Conservation (phyloP, 2,329 filamentous ascomycete species). For the Simplicillium sp. region DNA sequence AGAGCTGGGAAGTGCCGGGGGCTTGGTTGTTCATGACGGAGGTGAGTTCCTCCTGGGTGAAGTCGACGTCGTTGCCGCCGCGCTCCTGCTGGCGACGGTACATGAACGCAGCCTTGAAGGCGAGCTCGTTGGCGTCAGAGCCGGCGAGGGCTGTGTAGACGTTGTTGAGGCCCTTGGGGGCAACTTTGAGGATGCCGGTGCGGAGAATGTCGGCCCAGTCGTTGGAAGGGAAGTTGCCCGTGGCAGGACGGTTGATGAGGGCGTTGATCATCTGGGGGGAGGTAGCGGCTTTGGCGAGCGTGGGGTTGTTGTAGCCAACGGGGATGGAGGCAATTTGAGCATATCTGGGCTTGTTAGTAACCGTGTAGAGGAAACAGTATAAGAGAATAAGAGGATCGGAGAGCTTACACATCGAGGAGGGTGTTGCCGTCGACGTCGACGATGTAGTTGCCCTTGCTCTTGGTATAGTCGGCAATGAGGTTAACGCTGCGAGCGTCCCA, state of each 20-base stretch:
- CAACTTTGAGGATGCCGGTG: constrained; percentile 61
- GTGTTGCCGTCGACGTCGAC: constrained; percentile 40
- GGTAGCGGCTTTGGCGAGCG: constrained; percentile 53
- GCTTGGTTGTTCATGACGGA: constrained; percentile 63
- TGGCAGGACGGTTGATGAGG: constrained; percentile 68
- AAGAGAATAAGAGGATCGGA: constrained; percentile 2
- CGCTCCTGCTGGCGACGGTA: constrained; percentile 65
- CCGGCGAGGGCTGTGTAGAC: constrained; percentile 75
- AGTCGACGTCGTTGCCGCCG: constrained; percentile 53
- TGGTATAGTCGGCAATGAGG: constrained; percentile 42
- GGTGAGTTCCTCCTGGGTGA: constrained; percentile 58
- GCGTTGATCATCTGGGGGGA: constrained; percentile 64
- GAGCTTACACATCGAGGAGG: constrained; percentile 35
- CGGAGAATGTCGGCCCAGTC: constrained; percentile 66
- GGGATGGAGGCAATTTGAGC: constrained; percentile 79
- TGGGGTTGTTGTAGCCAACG: constrained; percentile 72
- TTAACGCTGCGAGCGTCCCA: constrained; percentile 43
- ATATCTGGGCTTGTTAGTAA: constrained; percentile 36
- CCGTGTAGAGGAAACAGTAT: neutral
- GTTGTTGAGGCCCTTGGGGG: constrained; percentile 66
- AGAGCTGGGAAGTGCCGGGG: constrained; percentile 65
- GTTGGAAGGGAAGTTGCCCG: constrained; percentile 71
- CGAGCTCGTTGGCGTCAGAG: constrained; percentile 76
- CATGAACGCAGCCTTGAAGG: constrained; percentile 84
- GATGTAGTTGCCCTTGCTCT: constrained; percentile 43